A percentile compares a stretch with the other conserved stretches of the same genome.
Conservation (phyloP, 495 filamentous ascomycete species). For the Rhypophila decipiens region DNA sequence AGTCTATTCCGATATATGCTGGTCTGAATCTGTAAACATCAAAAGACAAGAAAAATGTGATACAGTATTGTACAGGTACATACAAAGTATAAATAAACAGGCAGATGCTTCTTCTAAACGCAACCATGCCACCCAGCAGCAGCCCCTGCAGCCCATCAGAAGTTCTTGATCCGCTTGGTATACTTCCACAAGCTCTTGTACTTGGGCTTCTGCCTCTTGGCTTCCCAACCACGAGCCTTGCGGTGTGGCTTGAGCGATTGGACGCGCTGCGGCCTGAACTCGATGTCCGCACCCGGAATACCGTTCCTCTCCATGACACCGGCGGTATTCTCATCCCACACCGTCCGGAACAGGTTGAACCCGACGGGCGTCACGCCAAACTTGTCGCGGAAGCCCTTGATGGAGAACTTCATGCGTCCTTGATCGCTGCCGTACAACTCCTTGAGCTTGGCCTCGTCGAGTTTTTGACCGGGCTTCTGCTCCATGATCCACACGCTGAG, state of each 20-base stretch:
- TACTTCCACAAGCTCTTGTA: constrained; percentile 50
- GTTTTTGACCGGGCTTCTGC: constrained; percentile 54
- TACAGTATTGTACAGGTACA: not conserved
- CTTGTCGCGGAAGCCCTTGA: constrained; percentile 65
- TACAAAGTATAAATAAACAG: not conserved
- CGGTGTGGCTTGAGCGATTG: constrained; percentile 44
- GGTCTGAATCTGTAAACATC: too few species aligned
- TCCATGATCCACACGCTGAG: constrained; percentile 75
- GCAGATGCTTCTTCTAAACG: not conserved
- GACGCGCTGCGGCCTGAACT: constrained; percentile 69
- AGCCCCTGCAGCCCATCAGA: not conserved
- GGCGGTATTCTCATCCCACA: constrained; percentile 82
- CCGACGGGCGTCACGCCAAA: constrained; percentile 68
- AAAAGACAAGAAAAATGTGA: not conserved
- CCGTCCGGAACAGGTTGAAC: constrained; percentile 74
- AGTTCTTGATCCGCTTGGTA: constrained; percentile 34
- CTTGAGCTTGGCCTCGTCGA: constrained; percentile 58
- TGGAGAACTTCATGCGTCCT: constrained; percentile 58
- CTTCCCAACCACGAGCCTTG: constrained; percentile 51
- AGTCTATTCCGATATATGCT: too few species aligned
- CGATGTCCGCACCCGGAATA: constrained; percentile 68
- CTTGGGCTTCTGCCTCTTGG: constrained; percentile 48
- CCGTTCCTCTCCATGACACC: constrained; percentile 78
- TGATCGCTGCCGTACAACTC: constrained; percentile 30
- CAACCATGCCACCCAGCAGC: not conserved